phyloP scores from a whole-genome alignment of 73 alveolate genomes.

The Tetrahymena borealis region DNA sequence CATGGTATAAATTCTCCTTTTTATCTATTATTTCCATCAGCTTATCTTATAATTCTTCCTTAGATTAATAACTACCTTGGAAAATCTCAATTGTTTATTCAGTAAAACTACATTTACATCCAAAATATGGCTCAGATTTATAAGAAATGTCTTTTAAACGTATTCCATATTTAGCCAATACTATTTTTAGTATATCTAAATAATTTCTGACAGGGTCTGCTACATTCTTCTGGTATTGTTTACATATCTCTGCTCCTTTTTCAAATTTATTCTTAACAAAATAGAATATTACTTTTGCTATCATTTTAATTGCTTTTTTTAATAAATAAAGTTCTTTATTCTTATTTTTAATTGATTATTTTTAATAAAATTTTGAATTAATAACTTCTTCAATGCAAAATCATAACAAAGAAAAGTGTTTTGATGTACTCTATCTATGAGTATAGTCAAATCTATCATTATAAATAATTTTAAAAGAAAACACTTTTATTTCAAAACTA shows the following conservation, averaged over 20 bases:
- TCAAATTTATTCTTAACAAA: neutral
- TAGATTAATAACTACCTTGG: neutral
- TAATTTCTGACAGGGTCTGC: neutral
- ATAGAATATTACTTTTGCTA: neutral
- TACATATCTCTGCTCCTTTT: neutral
- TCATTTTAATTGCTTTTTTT: neutral
- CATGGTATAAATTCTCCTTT: neutral
- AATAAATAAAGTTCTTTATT: neutral
- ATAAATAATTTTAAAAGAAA: no score
- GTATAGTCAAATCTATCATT: no score
- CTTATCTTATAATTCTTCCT: neutral
- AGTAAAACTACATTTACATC: neutral
- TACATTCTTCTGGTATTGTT: neutral
- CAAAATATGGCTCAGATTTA: neutral
- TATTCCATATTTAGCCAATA: neutral
- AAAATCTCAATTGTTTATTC: neutral
- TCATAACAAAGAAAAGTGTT: no score
- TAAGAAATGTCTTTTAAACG: neutral
- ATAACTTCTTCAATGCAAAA: no score
- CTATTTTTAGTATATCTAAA: neutral
- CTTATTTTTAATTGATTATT: no score
- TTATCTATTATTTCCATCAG: neutral
- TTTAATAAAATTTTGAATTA: no score
- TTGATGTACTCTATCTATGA: no score
- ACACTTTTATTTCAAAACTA: no score